Percentiles rank a stretch among this genome's conserved stretches.
Conservation (phyloP, 1,284 basidiomycete genomes). For the Cryptococcus hybrid region DNA sequence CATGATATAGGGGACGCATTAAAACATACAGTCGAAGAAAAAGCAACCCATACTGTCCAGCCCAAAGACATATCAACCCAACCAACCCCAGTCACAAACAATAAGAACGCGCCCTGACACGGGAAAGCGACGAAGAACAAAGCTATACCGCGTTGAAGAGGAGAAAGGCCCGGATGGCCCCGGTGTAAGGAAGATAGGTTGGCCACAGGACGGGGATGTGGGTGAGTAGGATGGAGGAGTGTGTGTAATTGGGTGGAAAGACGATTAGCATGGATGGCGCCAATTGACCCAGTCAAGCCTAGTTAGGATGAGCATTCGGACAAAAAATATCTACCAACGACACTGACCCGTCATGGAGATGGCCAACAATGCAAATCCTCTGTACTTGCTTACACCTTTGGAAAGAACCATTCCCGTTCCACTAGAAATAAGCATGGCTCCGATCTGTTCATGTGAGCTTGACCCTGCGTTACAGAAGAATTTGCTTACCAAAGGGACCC, state of each 20-base stretch:
- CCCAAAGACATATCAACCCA: conserved; percentile 71
- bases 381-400: conserved; percentile 77
- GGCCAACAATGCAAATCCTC: conserved; percentile 83
- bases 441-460: conserved; percentile 38
- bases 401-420: conserved; percentile 91
- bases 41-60: conserved; percentile 66
- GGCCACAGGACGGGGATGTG: conserved; percentile 3
- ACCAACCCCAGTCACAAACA: conserved; percentile 62
- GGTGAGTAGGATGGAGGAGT: conserved; percentile 26
- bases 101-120: conserved; percentile 69
- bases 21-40: conserved; percentile 67
- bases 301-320: not conserved
- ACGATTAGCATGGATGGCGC: conserved; percentile 87
- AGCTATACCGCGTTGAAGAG: conserved; percentile 52
- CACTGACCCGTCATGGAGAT: conserved; percentile 79
- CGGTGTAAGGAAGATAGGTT: not conserved
- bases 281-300: conserved; percentile 83
- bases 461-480: not conserved
- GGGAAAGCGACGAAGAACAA: conserved; percentile 72
- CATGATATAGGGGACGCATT: not conserved
- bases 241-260: conserved; percentile 64
- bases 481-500: conserved; percentile 74
- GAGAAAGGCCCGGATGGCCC: conserved; percentile 26
- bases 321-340: not conserved
- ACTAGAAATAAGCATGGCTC: conserved; percentile 88